phyloP scores from a whole-genome alignment of 257 asterid genomes.

The Solanum ossicruentum region DNA sequence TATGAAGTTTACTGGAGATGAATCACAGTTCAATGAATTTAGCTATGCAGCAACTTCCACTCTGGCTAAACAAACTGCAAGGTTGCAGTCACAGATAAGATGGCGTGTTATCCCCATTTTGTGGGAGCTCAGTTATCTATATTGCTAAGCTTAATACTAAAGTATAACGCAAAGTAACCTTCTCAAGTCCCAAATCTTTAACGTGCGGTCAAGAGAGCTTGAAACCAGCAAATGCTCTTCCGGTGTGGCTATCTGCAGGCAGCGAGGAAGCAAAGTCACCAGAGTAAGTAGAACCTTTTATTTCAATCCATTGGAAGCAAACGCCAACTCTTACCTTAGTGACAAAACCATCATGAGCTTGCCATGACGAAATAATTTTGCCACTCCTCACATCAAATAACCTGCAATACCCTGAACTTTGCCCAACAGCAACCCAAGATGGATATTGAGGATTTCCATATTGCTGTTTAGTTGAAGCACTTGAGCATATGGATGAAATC shows the following conservation, averaged over 20 bases:
- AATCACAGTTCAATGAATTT: not conserved
- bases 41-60: not conserved
- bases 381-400: slow-evolving; percentile 89
- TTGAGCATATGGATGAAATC: slow-evolving; percentile 76
- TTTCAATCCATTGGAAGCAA: not conserved
- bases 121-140: not conserved
- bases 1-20: not conserved
- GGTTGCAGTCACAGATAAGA: not conserved
- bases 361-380: slow-evolving; percentile 73
- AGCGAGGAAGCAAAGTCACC: slow-evolving; percentile 1
- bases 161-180: slow-evolving; percentile 26
- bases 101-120: not conserved
- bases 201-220: slow-evolving; percentile 83
- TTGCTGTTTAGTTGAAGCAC: slow-evolving; percentile 38
- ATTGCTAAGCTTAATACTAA: not conserved
- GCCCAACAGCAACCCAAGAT: slow-evolving; percentile 89
- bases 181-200: slow-evolving; percentile 94
- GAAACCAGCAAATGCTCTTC: slow-evolving; percentile 69
- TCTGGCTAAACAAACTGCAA: not conserved
- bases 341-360: slow-evolving; percentile 96
- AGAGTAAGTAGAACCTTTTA: not conserved
- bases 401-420: slow-evolving; percentile 76
- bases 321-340: slow-evolving; percentile 60
- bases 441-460: slow-evolving; percentile 35
- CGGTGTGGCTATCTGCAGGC: slow-evolving; percentile 76